phyloP scores from a whole-genome alignment of 2,329 filamentous ascomycete species.

The Aotearoamyces nothofagi region DNA sequence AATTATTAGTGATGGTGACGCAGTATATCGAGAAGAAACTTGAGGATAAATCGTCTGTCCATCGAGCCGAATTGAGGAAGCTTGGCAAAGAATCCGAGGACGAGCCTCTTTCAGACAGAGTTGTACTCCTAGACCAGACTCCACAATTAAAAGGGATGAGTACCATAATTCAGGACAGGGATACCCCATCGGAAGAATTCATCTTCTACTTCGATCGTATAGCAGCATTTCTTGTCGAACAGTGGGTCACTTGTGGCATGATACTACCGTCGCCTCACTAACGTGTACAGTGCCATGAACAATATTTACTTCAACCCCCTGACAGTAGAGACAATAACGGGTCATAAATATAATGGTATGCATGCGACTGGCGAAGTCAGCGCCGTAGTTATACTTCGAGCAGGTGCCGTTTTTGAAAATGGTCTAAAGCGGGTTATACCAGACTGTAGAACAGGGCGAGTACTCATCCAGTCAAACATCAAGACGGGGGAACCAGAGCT shows the following conservation, averaged over 20 bases:
- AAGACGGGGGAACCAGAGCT: constrained; percentile 82
- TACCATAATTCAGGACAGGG: constrained; percentile 72
- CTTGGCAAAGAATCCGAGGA: constrained; percentile 60
- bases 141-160: constrained; percentile 77
- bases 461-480: constrained; percentile 81
- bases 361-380: constrained; percentile 58
- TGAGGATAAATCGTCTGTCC: constrained; percentile 68
- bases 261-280: constrained; percentile 9
- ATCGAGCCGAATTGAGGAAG: constrained; percentile 63
- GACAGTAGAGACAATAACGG: constrained; percentile 55
- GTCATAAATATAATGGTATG: constrained; percentile 56
- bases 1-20: constrained; percentile 62
- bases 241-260: constrained; percentile 28
- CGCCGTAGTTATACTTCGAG: constrained; percentile 77
- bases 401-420: constrained; percentile 76
- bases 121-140: constrained; percentile 60
- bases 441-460: constrained; percentile 75
- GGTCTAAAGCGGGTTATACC: constrained; percentile 83
- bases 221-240: constrained; percentile 69
- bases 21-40: constrained; percentile 85
- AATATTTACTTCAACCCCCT: constrained; percentile 53
- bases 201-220: constrained; percentile 95
- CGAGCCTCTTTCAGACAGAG: constrained; percentile 58
- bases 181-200: constrained; percentile 74
- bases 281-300: constrained; percentile 48